phyloP scores from a whole-genome alignment of 768 basidiomycete species.

The Boletus tomentosulus region DNA sequence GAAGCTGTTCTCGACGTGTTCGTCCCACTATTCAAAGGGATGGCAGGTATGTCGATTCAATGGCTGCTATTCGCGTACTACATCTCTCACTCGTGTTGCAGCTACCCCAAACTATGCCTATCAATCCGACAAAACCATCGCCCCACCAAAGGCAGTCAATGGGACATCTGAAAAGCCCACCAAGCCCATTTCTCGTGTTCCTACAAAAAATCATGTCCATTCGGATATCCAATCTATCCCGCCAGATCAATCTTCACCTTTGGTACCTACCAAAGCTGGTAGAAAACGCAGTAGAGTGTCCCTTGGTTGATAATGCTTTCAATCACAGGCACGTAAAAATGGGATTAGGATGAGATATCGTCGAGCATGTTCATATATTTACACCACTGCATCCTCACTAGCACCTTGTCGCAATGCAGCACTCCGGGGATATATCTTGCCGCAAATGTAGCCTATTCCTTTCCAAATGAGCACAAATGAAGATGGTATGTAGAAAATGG shows the following conservation, averaged over 20 bases:
- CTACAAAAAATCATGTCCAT: constrained; percentile 19
- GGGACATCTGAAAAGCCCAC: constrained; percentile 11
- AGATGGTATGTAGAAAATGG: constrained; percentile 25
- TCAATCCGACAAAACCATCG: constrained; percentile 8
- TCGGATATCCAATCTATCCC: constrained; percentile 11
- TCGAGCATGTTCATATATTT: constrained; percentile 28
- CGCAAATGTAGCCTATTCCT: constrained; percentile 28
- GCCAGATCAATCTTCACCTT: constrained; percentile 13
- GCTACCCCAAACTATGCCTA: constrained; percentile 24
- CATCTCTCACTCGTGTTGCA: constrained; percentile 9
- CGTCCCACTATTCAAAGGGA: constrained; percentile 56
- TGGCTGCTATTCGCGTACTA: neutral
- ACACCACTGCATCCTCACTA: constrained; percentile 24
- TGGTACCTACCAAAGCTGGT: constrained; percentile 19
- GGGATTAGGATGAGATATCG: constrained; percentile 16
- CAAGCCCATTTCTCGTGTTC: constrained; percentile 9
- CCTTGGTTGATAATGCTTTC: constrained; percentile 20
- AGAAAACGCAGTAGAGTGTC: constrained; percentile 34
- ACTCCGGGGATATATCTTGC: constrained; percentile 16
- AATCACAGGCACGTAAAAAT: constrained; percentile 12
- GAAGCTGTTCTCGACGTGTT: constrained; percentile 58
- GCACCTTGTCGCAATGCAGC: constrained; percentile 26
- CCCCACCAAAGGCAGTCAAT: constrained; percentile 13
- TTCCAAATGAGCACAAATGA: constrained; percentile 10
- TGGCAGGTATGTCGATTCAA: constrained; percentile 37